A percentile compares a stretch with the other conserved stretches of the same genome.
Evolutionary conservation across 352 stramenopile genomes (phyloP).

Genomic region (Pythium inflatum): DNA sequence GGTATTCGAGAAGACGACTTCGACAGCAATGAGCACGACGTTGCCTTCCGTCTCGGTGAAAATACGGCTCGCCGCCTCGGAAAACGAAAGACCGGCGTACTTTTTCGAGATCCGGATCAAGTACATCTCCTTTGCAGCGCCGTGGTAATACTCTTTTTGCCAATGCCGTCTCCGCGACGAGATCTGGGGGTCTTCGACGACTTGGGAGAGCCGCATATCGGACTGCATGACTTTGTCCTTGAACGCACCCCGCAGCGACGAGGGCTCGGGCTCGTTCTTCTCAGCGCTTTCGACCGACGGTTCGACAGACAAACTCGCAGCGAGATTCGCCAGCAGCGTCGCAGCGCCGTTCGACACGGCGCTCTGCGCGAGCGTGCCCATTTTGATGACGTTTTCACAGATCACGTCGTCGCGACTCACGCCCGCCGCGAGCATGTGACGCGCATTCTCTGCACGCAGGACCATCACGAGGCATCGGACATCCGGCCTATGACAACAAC

Average conservation of each 20-base stretch:
- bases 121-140: conserved; percentile 85
- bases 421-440: conserved; percentile 79
- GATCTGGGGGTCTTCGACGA: conserved; percentile 1
- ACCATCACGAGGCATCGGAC: conserved; percentile 81
- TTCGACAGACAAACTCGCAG: conserved; percentile 75
- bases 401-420: conserved; percentile 82
- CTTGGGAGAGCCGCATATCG: conserved; percentile 16
- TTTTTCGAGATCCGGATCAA: conserved; percentile 80
- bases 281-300: conserved; percentile 18
- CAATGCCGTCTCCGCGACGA: conserved; percentile 37
- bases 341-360: conserved; percentile 73
- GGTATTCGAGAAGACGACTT: conserved; percentile 64
- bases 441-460: conserved; percentile 69
- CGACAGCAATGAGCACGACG: conserved; percentile 79
- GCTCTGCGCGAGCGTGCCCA: conserved; percentile 84
- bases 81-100: conserved; percentile 75
- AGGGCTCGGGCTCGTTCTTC: neutral
- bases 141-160: conserved; percentile 79
- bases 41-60: conserved; percentile 70
- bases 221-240: conserved; percentile 19
- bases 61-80: conserved; percentile 55
- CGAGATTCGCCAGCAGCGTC: conserved; percentile 86
- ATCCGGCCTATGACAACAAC: conserved; percentile 37
- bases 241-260: conserved; percentile 39
- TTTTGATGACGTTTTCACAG: conserved; percentile 89